Conservation (phyloP, 331 rosid genomes). For the Quercus lobata region DNA sequence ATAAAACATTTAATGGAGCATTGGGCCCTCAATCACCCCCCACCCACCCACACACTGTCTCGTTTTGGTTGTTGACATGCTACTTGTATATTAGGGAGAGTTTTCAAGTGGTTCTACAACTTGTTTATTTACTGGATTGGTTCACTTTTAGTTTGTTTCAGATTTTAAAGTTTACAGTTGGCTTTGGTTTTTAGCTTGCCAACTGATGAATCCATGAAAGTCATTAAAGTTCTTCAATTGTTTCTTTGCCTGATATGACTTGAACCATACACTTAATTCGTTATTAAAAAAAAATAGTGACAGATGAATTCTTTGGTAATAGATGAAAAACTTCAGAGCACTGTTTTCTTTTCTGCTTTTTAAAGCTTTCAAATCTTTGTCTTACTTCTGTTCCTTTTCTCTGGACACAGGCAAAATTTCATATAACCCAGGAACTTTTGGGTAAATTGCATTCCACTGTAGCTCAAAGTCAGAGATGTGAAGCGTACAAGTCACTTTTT, state of each 20-base stretch:
- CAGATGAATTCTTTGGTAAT: constrained; percentile 6
- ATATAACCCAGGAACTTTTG: constrained; percentile 76
- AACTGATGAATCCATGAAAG: neutral
- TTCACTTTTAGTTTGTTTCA: neutral
- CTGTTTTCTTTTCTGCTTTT: constrained; percentile 6
- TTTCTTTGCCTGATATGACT: constrained; percentile 4
- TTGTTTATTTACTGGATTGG: neutral
- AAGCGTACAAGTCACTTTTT: constrained; percentile 48
- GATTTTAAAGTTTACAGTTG: neutral
- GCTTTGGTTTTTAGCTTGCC: constrained; percentile 2
- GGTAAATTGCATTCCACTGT: constrained; percentile 81
- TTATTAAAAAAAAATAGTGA: neutral
- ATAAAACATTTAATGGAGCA: neutral
- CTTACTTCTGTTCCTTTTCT: constrained; percentile 13
- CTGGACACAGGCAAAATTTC: constrained; percentile 77
- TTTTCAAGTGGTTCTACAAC: neutral
- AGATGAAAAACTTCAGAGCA: constrained; percentile 7
- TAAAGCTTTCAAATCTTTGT: constrained; percentile 7
- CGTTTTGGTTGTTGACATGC: neutral
- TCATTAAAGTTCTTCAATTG: neutral
- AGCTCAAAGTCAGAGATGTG: constrained; percentile 40
- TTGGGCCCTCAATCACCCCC: neutral
- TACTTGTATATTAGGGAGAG: neutral
- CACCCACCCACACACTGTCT: neutral
- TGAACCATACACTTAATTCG: neutral